Percentiles rank a stretch among this genome's conserved stretches.
phyloP scores from a whole-genome alignment of 345 rosid species.

The Pistacia integerrima region DNA sequence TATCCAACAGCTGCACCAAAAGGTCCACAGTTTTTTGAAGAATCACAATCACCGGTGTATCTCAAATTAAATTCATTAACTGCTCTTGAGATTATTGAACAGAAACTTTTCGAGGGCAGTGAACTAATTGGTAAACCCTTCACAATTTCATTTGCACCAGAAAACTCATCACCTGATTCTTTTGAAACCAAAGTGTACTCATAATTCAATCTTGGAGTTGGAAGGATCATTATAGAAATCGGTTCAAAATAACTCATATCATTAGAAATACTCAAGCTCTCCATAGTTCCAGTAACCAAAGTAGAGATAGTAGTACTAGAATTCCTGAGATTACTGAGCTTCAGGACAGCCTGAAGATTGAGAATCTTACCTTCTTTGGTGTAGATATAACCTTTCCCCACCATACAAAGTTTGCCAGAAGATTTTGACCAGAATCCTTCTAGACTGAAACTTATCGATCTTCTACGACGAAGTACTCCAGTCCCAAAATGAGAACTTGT shows the following conservation, averaged over 20 bases:
- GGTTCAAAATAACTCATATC: constrained; percentile 37
- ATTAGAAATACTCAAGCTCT: constrained; percentile 32
- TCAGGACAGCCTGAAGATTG: constrained; percentile 35
- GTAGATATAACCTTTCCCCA: constrained; percentile 33
- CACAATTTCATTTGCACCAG: constrained; percentile 17
- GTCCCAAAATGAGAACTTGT: background rate
- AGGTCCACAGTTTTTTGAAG: constrained; percentile 26
- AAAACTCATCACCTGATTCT: constrained; percentile 7
- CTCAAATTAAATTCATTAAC: constrained; percentile 26
- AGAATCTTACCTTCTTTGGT: constrained; percentile 9
- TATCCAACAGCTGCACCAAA: constrained; percentile 17
- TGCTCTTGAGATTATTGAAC: constrained; percentile 19
- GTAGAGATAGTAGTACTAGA: constrained; percentile 23
- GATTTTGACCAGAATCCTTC: constrained; percentile 52
- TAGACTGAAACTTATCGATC: constrained; percentile 27
- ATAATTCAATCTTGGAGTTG: constrained; percentile 35
- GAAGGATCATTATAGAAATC: constrained; percentile 39
- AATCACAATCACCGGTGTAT: constrained; percentile 22
- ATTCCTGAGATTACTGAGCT: constrained; percentile 37
- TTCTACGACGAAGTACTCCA: background rate
- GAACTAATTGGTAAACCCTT: constrained; percentile 20
- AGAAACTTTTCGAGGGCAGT: constrained; percentile 13
- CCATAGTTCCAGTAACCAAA: constrained; percentile 47
- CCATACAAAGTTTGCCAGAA: constrained; percentile 50
- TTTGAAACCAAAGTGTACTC: constrained; percentile 18